Evolutionary conservation across 768 basidiomycete genomes (phyloP).

Genomic region (Gyrodon lividus): DNA sequence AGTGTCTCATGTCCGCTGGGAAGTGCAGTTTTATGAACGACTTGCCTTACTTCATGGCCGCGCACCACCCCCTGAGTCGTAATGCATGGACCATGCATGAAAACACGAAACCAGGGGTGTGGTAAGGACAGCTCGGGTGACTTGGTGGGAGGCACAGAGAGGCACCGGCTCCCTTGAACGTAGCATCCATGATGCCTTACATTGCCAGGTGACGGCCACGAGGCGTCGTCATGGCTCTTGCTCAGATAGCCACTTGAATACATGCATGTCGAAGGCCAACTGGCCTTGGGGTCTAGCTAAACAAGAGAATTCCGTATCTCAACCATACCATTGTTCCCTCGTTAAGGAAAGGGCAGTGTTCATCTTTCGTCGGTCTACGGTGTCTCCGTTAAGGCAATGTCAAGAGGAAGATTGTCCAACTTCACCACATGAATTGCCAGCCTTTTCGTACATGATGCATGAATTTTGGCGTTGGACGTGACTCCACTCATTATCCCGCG

Average conservation of each 20-base stretch:
- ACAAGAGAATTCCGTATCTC: slow-evolving; percentile 17
- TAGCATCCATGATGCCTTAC: slow-evolving; percentile 9
- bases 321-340: slow-evolving; percentile 27
- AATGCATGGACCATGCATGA: slow-evolving; percentile 12
- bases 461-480: slow-evolving; percentile 2
- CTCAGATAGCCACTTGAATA: slow-evolving; percentile 14
- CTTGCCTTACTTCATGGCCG: slow-evolving; percentile 15
- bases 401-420: slow-evolving; percentile 8
- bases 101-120: slow-evolving; percentile 26
- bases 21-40: slow-evolving; percentile 16
- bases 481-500: slow-evolving; percentile 2
- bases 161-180: slow-evolving; percentile 7
- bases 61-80: slow-evolving; percentile 12
- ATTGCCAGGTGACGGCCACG: slow-evolving; percentile 14
- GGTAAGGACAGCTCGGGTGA: slow-evolving; percentile 18
- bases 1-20: slow-evolving; percentile 22
- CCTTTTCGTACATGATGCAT: slow-evolving; percentile 15
- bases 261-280: slow-evolving; percentile 16
- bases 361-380: slow-evolving; percentile 18
- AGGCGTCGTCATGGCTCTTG: slow-evolving; percentile 15
- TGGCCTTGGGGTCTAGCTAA: slow-evolving; percentile 8
- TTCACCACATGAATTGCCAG: slow-evolving; percentile 10
- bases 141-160: slow-evolving; percentile 10
- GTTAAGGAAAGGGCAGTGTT: slow-evolving; percentile 33
- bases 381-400: slow-evolving; percentile 22